phyloP scores from a whole-genome alignment of 148 eudicot genomes.

The Chenopodium formosanum region DNA sequence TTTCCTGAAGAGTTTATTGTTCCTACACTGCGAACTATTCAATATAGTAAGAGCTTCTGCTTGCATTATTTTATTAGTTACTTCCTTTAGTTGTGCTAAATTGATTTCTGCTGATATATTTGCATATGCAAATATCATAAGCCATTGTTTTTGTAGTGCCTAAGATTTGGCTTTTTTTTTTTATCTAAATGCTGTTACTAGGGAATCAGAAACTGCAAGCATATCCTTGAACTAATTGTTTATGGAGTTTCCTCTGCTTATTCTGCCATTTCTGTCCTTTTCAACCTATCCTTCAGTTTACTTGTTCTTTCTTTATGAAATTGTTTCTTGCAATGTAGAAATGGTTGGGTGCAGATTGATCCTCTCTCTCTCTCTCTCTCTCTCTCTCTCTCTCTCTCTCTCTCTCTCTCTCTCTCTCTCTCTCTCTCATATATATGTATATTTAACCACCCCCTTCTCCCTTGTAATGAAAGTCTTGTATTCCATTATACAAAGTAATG shows the following conservation, averaged over 20 bases:
- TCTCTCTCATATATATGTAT: too few species aligned
- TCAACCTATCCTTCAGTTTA: background rate
- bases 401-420: background rate
- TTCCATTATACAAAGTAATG: background rate
- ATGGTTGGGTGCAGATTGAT: too few species aligned
- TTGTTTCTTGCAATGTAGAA: too few species aligned
- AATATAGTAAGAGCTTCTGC: conserved; percentile 63
- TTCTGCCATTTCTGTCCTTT: background rate
- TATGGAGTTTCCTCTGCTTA: background rate
- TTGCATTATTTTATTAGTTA: background rate
- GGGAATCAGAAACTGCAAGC: background rate
- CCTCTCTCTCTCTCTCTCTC: too few species aligned
- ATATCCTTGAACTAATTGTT: background rate
- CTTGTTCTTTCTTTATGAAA: background rate
- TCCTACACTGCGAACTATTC: conserved; percentile 69
- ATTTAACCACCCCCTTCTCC: too few species aligned
- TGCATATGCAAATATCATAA: background rate
- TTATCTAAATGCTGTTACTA: background rate
- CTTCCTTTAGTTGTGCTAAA: background rate
- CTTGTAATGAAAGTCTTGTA: too few species aligned
- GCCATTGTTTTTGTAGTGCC: conserved; percentile 1
- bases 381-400: background rate
- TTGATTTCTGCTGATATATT: background rate
- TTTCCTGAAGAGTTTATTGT: conserved; percentile 71
- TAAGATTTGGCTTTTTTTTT: background rate